A percentile compares a stretch with the other conserved stretches of the same genome.
These are phyloP conservation scores for Paramecium tetraurelia DNA, from an alignment of 73 alveolate species.

Conservation along the genomic window DNA sequence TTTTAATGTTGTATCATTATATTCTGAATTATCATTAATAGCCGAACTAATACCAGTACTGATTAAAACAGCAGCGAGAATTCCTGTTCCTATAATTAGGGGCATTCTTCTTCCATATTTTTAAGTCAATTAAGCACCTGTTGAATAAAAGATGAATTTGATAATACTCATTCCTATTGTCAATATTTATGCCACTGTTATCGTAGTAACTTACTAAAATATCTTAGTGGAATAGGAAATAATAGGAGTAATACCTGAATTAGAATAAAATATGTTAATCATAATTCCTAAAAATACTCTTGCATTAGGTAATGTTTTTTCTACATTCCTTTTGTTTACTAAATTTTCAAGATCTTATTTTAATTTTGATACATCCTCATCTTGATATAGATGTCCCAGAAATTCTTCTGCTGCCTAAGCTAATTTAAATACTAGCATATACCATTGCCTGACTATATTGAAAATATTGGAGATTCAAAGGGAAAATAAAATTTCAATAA, in stretches of 20 bases:
- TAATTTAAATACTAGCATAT: neutral
- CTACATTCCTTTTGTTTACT: neutral
- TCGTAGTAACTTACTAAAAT: neutral
- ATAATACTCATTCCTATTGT: constrained; percentile 28
- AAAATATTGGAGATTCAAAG: neutral
- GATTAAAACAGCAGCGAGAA: neutral
- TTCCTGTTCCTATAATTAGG: neutral
- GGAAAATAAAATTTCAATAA: neutral
- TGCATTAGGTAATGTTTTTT: neutral
- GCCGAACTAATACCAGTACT: neutral
- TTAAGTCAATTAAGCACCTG: constrained; percentile 19
- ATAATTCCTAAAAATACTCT: constrained; percentile 7
- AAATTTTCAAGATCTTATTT: neutral
- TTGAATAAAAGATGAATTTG: neutral
- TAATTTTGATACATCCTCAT: neutral
- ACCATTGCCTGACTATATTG: neutral
- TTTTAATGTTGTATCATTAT: constrained; percentile 23
- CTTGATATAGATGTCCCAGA: neutral
- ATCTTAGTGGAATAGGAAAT: constrained; percentile 10
- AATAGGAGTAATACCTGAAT: constrained; percentile 3
- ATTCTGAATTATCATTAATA: neutral
- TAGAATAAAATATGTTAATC: constrained; percentile 20
- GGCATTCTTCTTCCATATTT: constrained; percentile 30
- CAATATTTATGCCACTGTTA: neutral
- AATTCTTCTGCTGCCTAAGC: neutral